Conservation (phyloP, 257 asterid genomes). For the Schizonepeta tenuifolia region DNA sequence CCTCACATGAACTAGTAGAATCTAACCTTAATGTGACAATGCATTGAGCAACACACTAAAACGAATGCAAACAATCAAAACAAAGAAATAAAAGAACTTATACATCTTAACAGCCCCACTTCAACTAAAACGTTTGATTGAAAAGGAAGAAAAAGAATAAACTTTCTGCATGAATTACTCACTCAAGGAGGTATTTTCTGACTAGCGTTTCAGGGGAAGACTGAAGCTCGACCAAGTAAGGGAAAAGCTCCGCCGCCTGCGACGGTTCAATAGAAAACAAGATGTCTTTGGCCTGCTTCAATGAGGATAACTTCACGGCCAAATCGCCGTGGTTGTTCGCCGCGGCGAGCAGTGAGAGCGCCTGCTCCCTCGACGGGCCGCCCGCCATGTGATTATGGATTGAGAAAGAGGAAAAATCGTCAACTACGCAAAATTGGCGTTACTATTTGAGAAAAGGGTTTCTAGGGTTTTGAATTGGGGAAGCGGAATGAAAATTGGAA, state of each 20-base stretch:
- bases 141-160: background rate
- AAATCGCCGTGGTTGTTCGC: slow-evolving; percentile 93
- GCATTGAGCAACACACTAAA: slow-evolving; percentile 12
- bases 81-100: background rate
- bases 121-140: slow-evolving; percentile 2
- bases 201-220: slow-evolving; percentile 86
- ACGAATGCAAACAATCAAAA: background rate
- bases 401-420: background rate
- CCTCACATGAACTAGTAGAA: slow-evolving; percentile 21
- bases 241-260: slow-evolving; percentile 74
- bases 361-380: slow-evolving; percentile 72
- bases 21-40: slow-evolving; percentile 1
- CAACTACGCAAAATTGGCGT: slow-evolving; percentile 18
- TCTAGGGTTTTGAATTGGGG: slow-evolving; percentile 59
- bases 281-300: slow-evolving; percentile 82
- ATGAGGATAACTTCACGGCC: slow-evolving; percentile 79
- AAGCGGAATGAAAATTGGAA: background rate
- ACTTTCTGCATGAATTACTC: slow-evolving; percentile 33
- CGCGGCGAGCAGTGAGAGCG: slow-evolving; percentile 81
- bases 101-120: background rate
- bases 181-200: slow-evolving; percentile 78
- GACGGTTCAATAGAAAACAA: slow-evolving; percentile 65
- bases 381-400: slow-evolving; percentile 52
- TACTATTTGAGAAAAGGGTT: slow-evolving; percentile 17
- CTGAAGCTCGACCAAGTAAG: slow-evolving; percentile 83